Conservation (phyloP, 345 rosid species). For the Populus pruinosa region DNA sequence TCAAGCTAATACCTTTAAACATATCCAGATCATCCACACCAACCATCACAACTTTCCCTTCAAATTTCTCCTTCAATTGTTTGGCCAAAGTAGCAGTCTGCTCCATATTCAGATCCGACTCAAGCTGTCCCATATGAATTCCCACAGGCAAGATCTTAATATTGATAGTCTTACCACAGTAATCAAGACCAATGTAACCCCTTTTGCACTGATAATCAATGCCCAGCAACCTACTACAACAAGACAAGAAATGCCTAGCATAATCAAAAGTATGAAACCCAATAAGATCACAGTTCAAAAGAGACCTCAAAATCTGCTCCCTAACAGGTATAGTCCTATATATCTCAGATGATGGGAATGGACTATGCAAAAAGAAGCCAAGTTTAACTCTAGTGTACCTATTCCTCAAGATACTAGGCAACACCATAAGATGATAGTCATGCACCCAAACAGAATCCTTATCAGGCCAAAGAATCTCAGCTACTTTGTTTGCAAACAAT, state of each 20-base stretch:
- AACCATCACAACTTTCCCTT: constrained; percentile 51
- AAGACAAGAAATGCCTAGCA: constrained; percentile 81
- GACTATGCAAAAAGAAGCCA: constrained; percentile 70
- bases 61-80: constrained; percentile 51
- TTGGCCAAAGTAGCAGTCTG: constrained; percentile 42
- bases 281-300: constrained; percentile 74
- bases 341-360: constrained; percentile 77
- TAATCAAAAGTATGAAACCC: constrained; percentile 89
- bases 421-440: constrained; percentile 75
- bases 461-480: constrained; percentile 55
- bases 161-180: constrained; percentile 67
- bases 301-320: constrained; percentile 62
- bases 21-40: constrained; percentile 83
- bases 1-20: constrained; percentile 72
- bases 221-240: constrained; percentile 80
- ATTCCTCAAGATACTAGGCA: constrained; percentile 70
- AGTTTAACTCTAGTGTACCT: constrained; percentile 49
- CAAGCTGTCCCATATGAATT: constrained; percentile 72
- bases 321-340: constrained; percentile 65
- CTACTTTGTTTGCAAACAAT: constrained; percentile 61
- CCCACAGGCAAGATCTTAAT: constrained; percentile 76
- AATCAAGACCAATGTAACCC: constrained; percentile 81
- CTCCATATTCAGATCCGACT: constrained; percentile 38
- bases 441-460: constrained; percentile 82
- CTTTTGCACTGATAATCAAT: constrained; percentile 71